phyloP scores from a whole-genome alignment of 495 filamentous ascomycete species.

The Copromyces sp. region DNA sequence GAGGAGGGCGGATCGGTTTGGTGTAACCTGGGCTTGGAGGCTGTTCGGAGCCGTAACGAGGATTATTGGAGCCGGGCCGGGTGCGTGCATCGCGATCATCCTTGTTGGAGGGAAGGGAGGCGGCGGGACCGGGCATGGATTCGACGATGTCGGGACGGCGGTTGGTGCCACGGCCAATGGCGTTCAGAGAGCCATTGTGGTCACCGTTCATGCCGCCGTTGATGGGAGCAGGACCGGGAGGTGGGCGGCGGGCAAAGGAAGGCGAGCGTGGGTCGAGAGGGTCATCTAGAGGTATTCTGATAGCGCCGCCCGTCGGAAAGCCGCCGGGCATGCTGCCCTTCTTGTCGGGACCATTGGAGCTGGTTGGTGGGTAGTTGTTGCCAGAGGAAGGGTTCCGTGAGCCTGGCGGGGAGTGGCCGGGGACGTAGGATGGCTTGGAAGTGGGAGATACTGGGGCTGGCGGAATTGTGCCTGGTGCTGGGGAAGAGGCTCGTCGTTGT shows the following conservation, averaged over 20 bases:
- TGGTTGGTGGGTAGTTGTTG: neutral
- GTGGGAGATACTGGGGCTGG: neutral
- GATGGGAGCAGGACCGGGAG: neutral
- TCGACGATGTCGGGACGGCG: neutral
- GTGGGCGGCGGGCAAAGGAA: neutral
- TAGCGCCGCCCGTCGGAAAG: neutral
- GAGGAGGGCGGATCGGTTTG: neutral
- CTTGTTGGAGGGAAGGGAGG: neutral
- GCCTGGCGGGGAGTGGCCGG: neutral
- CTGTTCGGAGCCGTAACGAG: neutral
- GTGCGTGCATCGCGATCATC: neutral
- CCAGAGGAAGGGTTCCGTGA: neutral
- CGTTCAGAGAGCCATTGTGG: neutral
- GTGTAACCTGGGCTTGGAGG: neutral
- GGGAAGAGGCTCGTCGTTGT: neutral
- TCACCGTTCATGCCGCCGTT: neutral
- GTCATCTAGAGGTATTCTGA: neutral
- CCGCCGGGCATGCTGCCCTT: neutral
- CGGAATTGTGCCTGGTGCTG: neutral
- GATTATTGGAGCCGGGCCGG: neutral
- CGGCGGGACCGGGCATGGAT: slow-evolving; percentile 1
- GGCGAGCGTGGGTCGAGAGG: neutral
- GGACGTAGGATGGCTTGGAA: neutral
- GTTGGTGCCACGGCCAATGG: neutral
- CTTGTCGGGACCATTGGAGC: neutral